Evolutionary conservation across 495 filamentous ascomycete species (phyloP), one percentile per base, ranked within the genome.

Genomic region (Penicillium waksmanii): DNA sequence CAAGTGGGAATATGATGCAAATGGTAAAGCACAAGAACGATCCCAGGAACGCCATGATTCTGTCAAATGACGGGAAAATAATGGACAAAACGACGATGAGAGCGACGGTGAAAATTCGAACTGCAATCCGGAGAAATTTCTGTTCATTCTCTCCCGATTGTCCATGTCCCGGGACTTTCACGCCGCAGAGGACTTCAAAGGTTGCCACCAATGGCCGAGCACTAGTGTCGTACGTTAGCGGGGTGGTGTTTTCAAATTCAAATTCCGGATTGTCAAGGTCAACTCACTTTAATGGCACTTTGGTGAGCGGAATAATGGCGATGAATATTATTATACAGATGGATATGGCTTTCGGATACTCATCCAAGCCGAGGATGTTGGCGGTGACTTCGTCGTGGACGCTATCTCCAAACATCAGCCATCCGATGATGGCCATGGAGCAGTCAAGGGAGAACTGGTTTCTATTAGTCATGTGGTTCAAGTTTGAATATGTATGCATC

Each of bases 11-110:
- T 40, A 96, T 93, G 58, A 98, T 88, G 75, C 95, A 97, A 53
- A 98, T 95, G 12, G 89, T 89, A 71, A 97, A 97, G 69, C 93
- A 96, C 53, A 96, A 80, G n/a, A 91, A 89, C 31, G 86, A 88
- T 2, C 95, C 95, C 77, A 97, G 84, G 57, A 98, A 88, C 33
- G 90, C 89, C 93, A 97, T 97, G 66, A 98, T 93, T 55, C 86
- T 84, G 68, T 98, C 95, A 66, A 98, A 98, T 0, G 83, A 82
- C 13, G 95, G 95, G 66, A 96, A 91, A 7, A 94, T 67, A 44
- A 98, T 89, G 11, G 93, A 84, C 62, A 91, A 78, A 8, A 85
- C 56, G 42, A 91, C 84, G 64, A 92, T 88, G 11, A 86, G 46
- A 27, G 81, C 73, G 23, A 85, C 80, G 17, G 78, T 77, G 18